Evolutionary conservation across 805 yeast species (phyloP), one percentile per base, ranked within the genome.

Genomic region (Lipomyces orientalis): DNA sequence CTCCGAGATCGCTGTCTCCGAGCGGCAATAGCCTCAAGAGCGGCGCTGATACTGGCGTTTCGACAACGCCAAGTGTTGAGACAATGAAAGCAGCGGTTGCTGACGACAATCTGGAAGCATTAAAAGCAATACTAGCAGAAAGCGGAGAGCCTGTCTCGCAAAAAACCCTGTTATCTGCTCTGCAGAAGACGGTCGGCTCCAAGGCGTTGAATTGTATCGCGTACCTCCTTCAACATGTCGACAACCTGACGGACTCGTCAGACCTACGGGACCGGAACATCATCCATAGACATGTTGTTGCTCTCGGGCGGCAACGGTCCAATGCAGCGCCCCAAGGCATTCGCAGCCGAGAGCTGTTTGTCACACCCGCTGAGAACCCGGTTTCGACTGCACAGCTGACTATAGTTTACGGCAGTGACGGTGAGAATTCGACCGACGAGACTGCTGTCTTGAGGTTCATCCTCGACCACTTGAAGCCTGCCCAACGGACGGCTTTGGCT

Each of bases 231-330:
- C 82, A 80, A 33, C 79, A 81, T 16, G 82, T 87, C 54, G 85
- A 86, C 8, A 81, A 83, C 12, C 77, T 88, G 31, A 81, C 84
- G 58, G 95, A 91, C 72, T 82, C 87, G 0, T 80, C 87, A 7
- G 97, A 93, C 74, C 86, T 93, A 56, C 87, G 89, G 64, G 91
- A 91, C 19, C 84, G 97, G 72, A 93, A 90, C 76, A 88, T 93
- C 74, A 85, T 93, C 74, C 98, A 93, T 76, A 91, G 91, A 71
- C 90, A 88, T 74, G 87, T 93, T 31, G 88, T 93, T 64, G 85
- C 90, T 8, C 82, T 90, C 65, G 97, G 97, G 16, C 67, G 72
- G 16, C 71, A 73, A 62, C 61, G 67, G 5, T 62, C 60, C 37
- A 46, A 65, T 7, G 61, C 58, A 16, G 29, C 54, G 4, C 64